Percentiles rank a stretch among this genome's conserved stretches.
Evolutionary conservation across 1,139 yeast genomes (phyloP).

Genomic region (Suzukiozyma palmioleophila): DNA sequence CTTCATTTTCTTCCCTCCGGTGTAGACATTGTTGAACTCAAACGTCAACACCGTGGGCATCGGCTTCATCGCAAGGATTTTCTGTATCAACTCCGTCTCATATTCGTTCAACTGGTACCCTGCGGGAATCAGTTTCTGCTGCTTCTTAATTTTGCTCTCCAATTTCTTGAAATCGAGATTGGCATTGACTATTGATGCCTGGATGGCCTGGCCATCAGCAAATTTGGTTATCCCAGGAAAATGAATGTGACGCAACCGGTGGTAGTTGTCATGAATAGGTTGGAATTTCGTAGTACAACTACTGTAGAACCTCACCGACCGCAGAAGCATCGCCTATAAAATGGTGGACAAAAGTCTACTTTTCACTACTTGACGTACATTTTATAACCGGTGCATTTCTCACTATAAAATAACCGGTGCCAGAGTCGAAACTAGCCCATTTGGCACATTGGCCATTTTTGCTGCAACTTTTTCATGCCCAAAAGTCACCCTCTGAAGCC

Average conservation of each 20-base stretch:
- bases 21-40: conserved; percentile 79
- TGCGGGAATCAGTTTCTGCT: conserved; percentile 33
- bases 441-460: no score
- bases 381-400: no score
- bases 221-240: conserved; percentile 55
- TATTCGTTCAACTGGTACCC: conserved; percentile 41
- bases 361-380: not conserved
- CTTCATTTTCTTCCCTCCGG: conserved; percentile 82
- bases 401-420: no score
- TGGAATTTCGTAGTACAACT: conserved; percentile 18
- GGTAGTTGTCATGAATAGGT: conserved; percentile 32
- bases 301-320: conserved; percentile 6
- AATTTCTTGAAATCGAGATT: conserved; percentile 60
- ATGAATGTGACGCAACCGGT: conserved; percentile 56
- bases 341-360: no score
- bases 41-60: conserved; percentile 67
- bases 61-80: conserved; percentile 51
- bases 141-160: conserved; percentile 43
- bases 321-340: not conserved
- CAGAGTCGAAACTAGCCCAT: not conserved
- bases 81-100: conserved; percentile 41
- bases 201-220: conserved; percentile 56
- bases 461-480: not conserved
- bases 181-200: conserved; percentile 56
- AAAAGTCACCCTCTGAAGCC: not conserved